Percentiles rank a stretch among this genome's conserved stretches.
phyloP scores from a whole-genome alignment of 176 grass and related monocot genomes.

The Oryza longistaminata region DNA sequence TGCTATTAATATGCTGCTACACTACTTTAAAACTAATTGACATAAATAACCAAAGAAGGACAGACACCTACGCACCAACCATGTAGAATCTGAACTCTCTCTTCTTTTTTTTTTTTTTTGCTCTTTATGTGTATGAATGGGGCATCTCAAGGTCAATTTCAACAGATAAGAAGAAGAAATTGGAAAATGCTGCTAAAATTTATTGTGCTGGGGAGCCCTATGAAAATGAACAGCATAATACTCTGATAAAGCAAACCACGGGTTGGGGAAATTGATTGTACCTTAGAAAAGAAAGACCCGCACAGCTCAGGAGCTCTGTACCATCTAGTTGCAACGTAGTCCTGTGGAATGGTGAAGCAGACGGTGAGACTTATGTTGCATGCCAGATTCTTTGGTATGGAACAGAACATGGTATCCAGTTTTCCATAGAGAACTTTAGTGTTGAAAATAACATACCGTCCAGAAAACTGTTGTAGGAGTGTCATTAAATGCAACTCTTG shows the following conservation, averaged over 20 bases:
- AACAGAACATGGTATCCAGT: not conserved
- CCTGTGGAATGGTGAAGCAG: conserved; percentile 52
- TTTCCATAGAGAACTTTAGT: not conserved
- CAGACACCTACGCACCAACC: not conserved
- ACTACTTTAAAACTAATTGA: not conserved
- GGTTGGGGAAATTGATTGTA: conserved; percentile 33
- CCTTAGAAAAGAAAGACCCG: conserved; percentile 98
- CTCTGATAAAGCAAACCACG: conserved; percentile 13
- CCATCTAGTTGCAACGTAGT: conserved; percentile 99
- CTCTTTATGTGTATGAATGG: too few species aligned
- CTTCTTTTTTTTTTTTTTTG: too few species aligned
- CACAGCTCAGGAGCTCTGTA: conserved; percentile 95
- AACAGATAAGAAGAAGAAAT: not conserved
- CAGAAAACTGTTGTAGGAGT: conserved; percentile 89
- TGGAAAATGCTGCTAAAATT: not conserved
- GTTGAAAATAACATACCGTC: conserved; percentile 65
- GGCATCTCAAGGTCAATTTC: not conserved
- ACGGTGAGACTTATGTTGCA: conserved; percentile 13
- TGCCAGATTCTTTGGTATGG: not conserved
- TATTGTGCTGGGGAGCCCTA: not conserved
- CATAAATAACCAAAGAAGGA: not conserved
- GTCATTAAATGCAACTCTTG: conserved; percentile 94
- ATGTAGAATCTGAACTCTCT: too few species aligned
- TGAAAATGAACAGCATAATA: not conserved
- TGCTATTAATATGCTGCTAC: conserved; percentile 28